Base-by-base conservation (phyloP, 352 stramenopile species). In the Phytopythium delawarense region DNA sequence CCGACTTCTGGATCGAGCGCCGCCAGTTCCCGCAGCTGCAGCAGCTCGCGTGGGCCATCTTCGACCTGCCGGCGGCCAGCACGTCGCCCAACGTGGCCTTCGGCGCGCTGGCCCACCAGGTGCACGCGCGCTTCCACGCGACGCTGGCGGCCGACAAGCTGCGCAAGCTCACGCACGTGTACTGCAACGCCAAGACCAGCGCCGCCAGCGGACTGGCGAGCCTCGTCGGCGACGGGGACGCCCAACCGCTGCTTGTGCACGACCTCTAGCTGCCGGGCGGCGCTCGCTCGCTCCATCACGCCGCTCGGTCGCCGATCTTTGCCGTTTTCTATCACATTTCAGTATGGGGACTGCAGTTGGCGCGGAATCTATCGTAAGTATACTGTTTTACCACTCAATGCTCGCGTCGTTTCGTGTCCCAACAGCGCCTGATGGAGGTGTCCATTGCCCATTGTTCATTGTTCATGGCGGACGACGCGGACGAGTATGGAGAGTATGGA, bases 1-100 rank as follows among this genome's bases (percentile, higher is more conserved):
- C 70, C 45, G 76, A 88, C 30, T 90, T 90, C 57, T 90, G 81
- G 81, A 62, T 72, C 23, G 75, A 88, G 59, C 75, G 72, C 16
- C 77, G 60, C 0, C 77, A 88, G 59, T 87, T 86, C 49, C 77
- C 76, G 18, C 70, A 84, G 40, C 65, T 90, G 35, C 73, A 90
- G 58, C 72, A 87, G 56, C 64, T 90, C 32, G 81, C 81, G 32
- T 74, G 68, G 61, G 63, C 77, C 8, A 74, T 88, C 20, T 90
- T 88, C 42, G 70, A 71, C 18, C 63, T 90, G 51, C 75, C 81
- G n/a, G 68, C 75, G 51, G 69, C 77, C 7, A 87, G 71, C 46
- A 78, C 64, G 16, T 58, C 71, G 52, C 60, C 69, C 8, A 64
- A 61, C 11, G 61, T 74, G 46, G 72, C 72, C 5, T 86, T 87